Percentiles rank a stretch among this genome's conserved stretches.
Evolutionary conservation across 257 asterid species (phyloP).

Genomic region (Solanum acaule): DNA sequence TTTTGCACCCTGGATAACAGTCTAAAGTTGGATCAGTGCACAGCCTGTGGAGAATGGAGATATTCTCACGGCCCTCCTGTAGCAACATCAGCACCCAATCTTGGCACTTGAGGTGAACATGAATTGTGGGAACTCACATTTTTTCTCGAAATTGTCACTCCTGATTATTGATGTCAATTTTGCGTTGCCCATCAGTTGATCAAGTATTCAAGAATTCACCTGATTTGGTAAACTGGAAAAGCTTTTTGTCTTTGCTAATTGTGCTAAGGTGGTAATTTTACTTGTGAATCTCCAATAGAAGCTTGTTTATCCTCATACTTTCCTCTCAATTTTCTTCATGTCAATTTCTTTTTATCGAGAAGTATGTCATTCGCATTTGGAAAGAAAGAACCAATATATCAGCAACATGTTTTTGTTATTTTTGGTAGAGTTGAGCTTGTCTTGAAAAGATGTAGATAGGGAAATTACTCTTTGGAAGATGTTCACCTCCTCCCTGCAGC

Average conservation of each 20-base stretch:
- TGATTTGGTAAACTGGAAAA: not conserved
- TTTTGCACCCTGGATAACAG: slow-evolving; percentile 71
- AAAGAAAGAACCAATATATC: not conserved
- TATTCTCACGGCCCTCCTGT: slow-evolving; percentile 62
- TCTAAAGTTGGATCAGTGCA: slow-evolving; percentile 51
- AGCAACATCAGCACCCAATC: slow-evolving; percentile 44
- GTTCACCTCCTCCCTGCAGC: not conserved
- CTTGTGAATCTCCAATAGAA: not conserved
- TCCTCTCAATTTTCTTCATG: not conserved
- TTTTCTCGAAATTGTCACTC: not conserved
- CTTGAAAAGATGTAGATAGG: not conserved
- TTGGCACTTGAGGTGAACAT: slow-evolving; percentile 43
- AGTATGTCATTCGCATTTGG: not conserved
- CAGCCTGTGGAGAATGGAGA: slow-evolving; percentile 73
- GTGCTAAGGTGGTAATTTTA: not conserved
- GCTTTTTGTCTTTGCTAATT: not conserved
- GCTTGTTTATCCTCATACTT: not conserved
- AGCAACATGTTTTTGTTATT: not conserved
- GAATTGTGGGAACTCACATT: not conserved
- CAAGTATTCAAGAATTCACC: not conserved
- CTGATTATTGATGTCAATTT: not conserved
- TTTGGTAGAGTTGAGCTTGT: not conserved
- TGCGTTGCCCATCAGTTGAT: not conserved
- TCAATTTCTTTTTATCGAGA: not conserved
- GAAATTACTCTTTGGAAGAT: not conserved